Conservation (phyloP, 2,329 filamentous ascomycete species). For the Epichloe sylvatica region DNA sequence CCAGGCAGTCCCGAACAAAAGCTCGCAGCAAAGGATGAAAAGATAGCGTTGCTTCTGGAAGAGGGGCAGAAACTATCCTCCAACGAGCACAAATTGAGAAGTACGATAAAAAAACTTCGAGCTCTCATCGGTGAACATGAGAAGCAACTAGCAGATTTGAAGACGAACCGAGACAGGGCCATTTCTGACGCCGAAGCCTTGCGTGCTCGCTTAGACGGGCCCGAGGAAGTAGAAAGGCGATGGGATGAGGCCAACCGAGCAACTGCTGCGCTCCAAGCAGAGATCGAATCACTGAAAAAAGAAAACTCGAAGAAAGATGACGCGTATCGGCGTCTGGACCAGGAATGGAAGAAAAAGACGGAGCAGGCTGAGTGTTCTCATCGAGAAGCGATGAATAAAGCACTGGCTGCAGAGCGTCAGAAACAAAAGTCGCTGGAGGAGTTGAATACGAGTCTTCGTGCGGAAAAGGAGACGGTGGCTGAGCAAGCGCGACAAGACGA, state of each 20-base stretch:
- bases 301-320: conserved; percentile 44
- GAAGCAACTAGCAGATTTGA: conserved; percentile 47
- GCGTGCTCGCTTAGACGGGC: conserved; percentile 33
- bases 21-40: conserved; percentile 77
- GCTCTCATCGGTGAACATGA: conserved; percentile 52
- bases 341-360: conserved; percentile 53
- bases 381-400: conserved; percentile 50
- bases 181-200: conserved; percentile 34
- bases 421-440: conserved; percentile 41
- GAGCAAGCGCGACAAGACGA: conserved; percentile 58
- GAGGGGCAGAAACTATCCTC: conserved; percentile 86
- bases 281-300: conserved; percentile 30
- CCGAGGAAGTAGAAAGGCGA: conserved; percentile 41
- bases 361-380: conserved; percentile 52
- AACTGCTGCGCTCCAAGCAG: conserved; percentile 33
- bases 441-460: conserved; percentile 48
- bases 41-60: conserved; percentile 78
- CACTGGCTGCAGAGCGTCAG: conserved; percentile 52
- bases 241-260: conserved; percentile 37
- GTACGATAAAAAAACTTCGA: conserved; percentile 67
- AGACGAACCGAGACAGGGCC: conserved; percentile 44
- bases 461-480: conserved; percentile 62
- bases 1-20: conserved; percentile 60
- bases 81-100: conserved; percentile 71
- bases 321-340: conserved; percentile 53